Conservation (phyloP, 768 basidiomycete genomes). For the Tulasnella sp. region DNA sequence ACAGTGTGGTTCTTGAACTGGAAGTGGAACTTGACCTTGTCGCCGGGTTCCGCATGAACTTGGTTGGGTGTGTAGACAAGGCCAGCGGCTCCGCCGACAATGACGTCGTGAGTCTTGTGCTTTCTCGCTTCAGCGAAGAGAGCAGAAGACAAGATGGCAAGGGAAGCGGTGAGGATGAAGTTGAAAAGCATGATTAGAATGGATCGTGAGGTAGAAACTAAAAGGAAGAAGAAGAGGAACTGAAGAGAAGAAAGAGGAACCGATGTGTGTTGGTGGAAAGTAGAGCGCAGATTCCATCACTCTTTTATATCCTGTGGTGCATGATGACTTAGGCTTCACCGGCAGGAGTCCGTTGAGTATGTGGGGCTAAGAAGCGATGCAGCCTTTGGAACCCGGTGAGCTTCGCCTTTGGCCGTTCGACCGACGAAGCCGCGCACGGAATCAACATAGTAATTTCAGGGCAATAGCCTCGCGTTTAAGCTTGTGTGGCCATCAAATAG, state of each 20-base stretch:
- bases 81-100: slow-evolving; percentile 28
- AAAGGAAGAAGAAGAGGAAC: background rate
- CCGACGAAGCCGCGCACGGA: background rate
- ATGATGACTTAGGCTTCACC: background rate
- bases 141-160: background rate
- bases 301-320: background rate
- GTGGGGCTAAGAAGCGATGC: background rate
- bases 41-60: background rate
- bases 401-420: background rate
- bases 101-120: background rate
- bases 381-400: background rate
- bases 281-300: background rate
- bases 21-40: slow-evolving; percentile 27
- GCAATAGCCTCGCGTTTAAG: background rate
- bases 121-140: background rate
- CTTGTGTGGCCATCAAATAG: background rate
- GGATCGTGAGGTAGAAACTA: background rate
- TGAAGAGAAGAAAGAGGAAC: background rate
- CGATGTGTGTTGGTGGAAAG: background rate
- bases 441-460: background rate
- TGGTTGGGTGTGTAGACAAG: slow-evolving; percentile 19
- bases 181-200: slow-evolving; percentile 12
- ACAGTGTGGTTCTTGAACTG: slow-evolving; percentile 31
- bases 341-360: background rate
- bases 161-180: background rate